Evolutionary conservation across 495 filamentous ascomycete genomes (phyloP), one percentile per base, ranked within the genome.

Genomic region (Penicillium fimorum): DNA sequence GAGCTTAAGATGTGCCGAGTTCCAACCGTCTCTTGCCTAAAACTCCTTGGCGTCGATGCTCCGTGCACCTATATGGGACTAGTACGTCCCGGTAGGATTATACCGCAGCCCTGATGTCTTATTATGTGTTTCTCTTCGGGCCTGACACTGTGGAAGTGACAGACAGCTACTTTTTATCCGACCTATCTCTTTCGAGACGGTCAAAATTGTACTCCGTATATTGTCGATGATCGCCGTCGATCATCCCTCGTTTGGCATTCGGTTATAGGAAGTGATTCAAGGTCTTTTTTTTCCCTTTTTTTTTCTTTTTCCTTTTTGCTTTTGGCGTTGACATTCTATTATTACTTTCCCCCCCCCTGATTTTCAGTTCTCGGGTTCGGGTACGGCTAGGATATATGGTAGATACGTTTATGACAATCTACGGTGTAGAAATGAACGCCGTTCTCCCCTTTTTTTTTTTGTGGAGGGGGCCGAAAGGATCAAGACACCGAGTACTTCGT

Each of bases 201-300:
- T 45, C 12, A 33, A 41, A 44, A 8, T 17, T 38, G 35, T 17
- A 38, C 35, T 8, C 15, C 5, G 32, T 17, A 38, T 38, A 17
- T 38, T 38, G 7, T 38, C 9, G 35, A 35, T 24, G 53, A 56
- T 56, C 53, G 52, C 18, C 13, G 45, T 56, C 37, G 53, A 56
- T 56, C 53, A 40, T 20, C 38, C 37, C 50, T 56, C 43, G 52
- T 46, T 40, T 27, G 25, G 33, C 25, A 12, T 42, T 15, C 53
- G 42, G 25, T 17, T 56, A 27, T 25, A 37, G 12, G 24, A 54
- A 35, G 53, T 56, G 33, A 49, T 49, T 48, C 32, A 41, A 12
- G 33, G 24, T 33, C n/a, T 33, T 38, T 38, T 18, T 24, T 38
- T 54, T 35, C n/a, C n/a, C n/a, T 46, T 18, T n/a, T 25, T 46